These are phyloP conservation scores for Priceomyces medius DNA, from an alignment of 805 yeast species.

Conservation along the genomic window DNA sequence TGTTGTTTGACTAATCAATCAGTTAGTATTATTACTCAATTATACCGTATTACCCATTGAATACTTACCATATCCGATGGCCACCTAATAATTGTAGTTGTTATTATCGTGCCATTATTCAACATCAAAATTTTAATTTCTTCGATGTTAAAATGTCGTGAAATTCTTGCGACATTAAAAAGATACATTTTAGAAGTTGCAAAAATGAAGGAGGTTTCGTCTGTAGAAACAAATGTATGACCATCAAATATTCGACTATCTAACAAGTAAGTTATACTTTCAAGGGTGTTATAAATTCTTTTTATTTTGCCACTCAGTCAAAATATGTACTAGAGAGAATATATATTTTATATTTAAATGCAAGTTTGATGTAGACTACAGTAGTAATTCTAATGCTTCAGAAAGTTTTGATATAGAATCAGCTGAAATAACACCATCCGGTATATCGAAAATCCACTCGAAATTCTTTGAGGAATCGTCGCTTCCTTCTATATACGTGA, in stretches of 20 bases:
- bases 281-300: too few species aligned
- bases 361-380: too few species aligned
- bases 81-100: background rate
- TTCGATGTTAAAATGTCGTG: background rate
- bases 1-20: slow-evolving; percentile 13
- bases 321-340: too few species aligned
- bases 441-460: background rate
- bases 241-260: too few species aligned
- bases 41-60: background rate
- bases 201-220: too few species aligned
- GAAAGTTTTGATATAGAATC: background rate
- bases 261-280: too few species aligned
- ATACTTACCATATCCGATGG: slow-evolving; percentile 4
- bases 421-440: background rate
- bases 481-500: background rate
- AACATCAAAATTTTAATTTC: slow-evolving; percentile 5
- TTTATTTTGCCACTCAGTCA: too few species aligned
- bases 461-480: background rate
- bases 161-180: background rate
- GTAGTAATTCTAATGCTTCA: background rate
- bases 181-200: too few species aligned
- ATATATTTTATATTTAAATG: too few species aligned
- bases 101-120: slow-evolving; percentile 1
- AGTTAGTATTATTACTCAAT: background rate
- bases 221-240: too few species aligned